These are phyloP conservation scores for Cryptosporidium muris DNA, from an alignment of 169 alveolate genomes.

Conservation along the genomic window DNA sequence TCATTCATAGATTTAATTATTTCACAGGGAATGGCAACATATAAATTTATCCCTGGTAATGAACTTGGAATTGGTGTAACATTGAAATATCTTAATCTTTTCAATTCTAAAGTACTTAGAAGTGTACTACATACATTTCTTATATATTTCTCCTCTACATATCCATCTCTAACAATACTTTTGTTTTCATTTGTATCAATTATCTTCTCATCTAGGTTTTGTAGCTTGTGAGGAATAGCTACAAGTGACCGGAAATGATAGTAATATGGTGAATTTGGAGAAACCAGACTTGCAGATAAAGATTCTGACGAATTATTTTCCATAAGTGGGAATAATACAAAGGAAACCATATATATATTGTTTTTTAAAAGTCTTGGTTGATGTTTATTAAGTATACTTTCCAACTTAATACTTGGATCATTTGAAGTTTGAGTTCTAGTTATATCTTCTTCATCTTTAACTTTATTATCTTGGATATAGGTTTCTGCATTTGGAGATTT, in stretches of 20 bases:
- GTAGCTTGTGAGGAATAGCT: slow-evolving; percentile 7
- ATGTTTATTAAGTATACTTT: neutral
- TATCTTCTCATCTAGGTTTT: neutral
- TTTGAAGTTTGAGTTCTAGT: neutral
- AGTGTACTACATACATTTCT: slow-evolving; percentile 43
- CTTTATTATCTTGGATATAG: neutral
- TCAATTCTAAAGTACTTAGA: slow-evolving; percentile 39
- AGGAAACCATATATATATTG: slow-evolving; percentile 49
- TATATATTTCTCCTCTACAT: slow-evolving; percentile 36
- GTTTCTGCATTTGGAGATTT: slow-evolving; percentile 21
- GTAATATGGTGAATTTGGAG: slow-evolving; percentile 40
- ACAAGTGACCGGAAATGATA: slow-evolving; percentile 36
- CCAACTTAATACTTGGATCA: neutral
- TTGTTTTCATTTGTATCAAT: neutral
- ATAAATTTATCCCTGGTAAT: slow-evolving; percentile 38
- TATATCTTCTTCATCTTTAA: neutral
- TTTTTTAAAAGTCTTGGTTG: slow-evolving; percentile 22
- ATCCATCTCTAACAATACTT: neutral
- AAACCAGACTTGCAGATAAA: slow-evolving; percentile 45
- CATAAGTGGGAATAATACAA: slow-evolving; percentile 20
- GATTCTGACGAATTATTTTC: slow-evolving; percentile 31
- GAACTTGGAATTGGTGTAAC: slow-evolving; percentile 41
- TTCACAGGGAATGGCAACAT: slow-evolving; percentile 46
- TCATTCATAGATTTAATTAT: neutral
- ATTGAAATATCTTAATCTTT: slow-evolving; percentile 41